These are phyloP conservation scores for Gossypium longicalyx DNA, from an alignment of 345 rosid genomes.

Conservation along the genomic window DNA sequence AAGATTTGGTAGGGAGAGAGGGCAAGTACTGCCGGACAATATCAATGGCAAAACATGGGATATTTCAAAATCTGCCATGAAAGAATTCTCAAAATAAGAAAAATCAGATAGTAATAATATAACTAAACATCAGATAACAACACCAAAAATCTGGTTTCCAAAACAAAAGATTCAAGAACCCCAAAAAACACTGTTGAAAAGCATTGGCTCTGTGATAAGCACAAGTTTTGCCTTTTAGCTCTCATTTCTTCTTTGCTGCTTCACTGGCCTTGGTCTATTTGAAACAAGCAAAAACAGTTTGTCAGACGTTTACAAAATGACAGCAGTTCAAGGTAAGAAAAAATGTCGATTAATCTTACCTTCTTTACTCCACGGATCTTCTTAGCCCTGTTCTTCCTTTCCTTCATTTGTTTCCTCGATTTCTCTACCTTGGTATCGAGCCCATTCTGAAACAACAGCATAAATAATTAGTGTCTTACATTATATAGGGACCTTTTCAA, in stretches of 20 bases:
- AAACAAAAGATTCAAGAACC: conserved; percentile 9
- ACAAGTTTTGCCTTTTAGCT: conserved; percentile 32
- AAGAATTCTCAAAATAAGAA: conserved; percentile 10
- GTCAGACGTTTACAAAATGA: not conserved
- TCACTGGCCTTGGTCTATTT: conserved; percentile 88
- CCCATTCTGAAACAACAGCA: conserved; percentile 55
- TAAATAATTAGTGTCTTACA: not conserved
- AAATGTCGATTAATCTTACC: conserved; percentile 33
- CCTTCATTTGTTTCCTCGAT: conserved; percentile 95
- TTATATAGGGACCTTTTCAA: not conserved
- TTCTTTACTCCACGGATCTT: conserved; percentile 97
- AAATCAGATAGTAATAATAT: not conserved
- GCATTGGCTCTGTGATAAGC: conserved; percentile 8
- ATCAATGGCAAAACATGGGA: not conserved
- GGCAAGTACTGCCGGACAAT: too few species aligned
- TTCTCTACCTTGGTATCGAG: conserved; percentile 84
- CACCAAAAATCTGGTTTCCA: conserved; percentile 14
- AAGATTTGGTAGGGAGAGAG: too few species aligned
- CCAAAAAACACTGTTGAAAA: conserved; percentile 14
- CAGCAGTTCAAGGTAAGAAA: too few species aligned
- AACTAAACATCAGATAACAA: conserved; percentile 4
- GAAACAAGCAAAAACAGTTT: not conserved
- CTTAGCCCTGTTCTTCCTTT: conserved; percentile 91
- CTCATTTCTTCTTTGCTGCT: conserved; percentile 37
- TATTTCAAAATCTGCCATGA: conserved; percentile 7